phyloP scores from a whole-genome alignment of 148 eudicot genomes.

The Rheum nobile region DNA sequence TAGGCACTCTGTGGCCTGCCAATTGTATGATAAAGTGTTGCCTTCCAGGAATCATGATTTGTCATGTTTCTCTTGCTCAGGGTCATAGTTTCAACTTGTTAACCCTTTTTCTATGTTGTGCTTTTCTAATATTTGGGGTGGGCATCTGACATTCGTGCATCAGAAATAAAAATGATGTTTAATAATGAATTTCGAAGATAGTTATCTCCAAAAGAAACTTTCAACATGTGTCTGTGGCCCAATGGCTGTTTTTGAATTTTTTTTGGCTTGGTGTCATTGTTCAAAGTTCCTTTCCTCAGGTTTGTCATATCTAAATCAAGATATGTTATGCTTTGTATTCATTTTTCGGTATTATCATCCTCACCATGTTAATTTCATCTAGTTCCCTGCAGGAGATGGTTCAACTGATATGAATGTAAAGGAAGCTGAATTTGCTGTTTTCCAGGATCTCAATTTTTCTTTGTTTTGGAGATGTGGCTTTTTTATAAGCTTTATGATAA shows the following conservation, averaged over 20 bases:
- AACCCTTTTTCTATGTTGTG: background rate
- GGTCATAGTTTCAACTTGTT: background rate
- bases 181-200: background rate
- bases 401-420: conserved; percentile 28
- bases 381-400: conserved; percentile 56
- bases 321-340: conserved; percentile 8
- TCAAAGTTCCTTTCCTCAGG: conserved; percentile 32
- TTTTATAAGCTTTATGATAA: background rate
- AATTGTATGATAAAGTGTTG: background rate
- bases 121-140: background rate
- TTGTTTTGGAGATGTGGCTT: background rate
- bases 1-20: background rate
- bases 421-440: conserved; percentile 33
- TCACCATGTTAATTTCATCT: conserved; percentile 30
- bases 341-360: conserved; percentile 13
- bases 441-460: conserved; percentile 3
- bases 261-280: conserved; percentile 15
- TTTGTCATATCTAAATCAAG: conserved; percentile 17
- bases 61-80: too few relatives aligned
- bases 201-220: background rate
- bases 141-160: background rate
- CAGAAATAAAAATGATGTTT: background rate
- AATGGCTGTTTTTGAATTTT: background rate
- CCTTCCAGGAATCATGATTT: background rate
- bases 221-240: too few relatives aligned